Base-by-base conservation (phyloP, 306 rosid species). In the Casuarina cunninghamiana region DNA sequence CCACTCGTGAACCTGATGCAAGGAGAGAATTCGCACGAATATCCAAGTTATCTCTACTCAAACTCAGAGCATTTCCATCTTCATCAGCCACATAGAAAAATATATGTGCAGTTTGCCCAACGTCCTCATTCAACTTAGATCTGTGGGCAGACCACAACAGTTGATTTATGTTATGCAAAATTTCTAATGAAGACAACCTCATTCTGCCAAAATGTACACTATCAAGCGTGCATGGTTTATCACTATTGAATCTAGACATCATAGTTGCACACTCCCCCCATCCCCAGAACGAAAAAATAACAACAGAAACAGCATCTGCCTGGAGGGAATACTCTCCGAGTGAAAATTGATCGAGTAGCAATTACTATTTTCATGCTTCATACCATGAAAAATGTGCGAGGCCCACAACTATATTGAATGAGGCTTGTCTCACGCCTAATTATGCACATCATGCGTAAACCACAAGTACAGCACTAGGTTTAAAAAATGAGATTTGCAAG, bases 71-170 rank as follows among this genome's bases (percentile, higher is more conserved):
- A 77, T 78, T 85, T 11, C 91, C 93, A 77, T 85, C 88, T 88
- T 95, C 99, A 86, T 95, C 99, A 53, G 94, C 97, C 90, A 95
- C 71, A 75, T 95, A 95, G 91, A 95, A 95, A 84, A 93, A 95
- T 63, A 93, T 88, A 80, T 91, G 98, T 50, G 82, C 92, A 77
- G 79, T 86, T 75, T 73, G 63, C 75, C 80, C 81, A 57, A 82
- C 78, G 74, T 85, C 93, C 66, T 82, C 89, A 44, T 77, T 68
- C 87, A 80, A 74, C 67, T 77, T 72, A 76, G 91, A 87, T 83
- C 99, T 93, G 85, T 77, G 73, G 78, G 83, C 72, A 75, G 77
- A 84, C 75, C 78, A 79, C 67, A 71, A 81, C 53, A 84, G 62
- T 48, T 45, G 58, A 80, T 39, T 45, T 17, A 81, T 63, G 62